A percentile compares a stretch with the other conserved stretches of the same genome.
phyloP scores from a whole-genome alignment of 208 protist genomes.

The Acanthamoeba polyphaga region DNA sequence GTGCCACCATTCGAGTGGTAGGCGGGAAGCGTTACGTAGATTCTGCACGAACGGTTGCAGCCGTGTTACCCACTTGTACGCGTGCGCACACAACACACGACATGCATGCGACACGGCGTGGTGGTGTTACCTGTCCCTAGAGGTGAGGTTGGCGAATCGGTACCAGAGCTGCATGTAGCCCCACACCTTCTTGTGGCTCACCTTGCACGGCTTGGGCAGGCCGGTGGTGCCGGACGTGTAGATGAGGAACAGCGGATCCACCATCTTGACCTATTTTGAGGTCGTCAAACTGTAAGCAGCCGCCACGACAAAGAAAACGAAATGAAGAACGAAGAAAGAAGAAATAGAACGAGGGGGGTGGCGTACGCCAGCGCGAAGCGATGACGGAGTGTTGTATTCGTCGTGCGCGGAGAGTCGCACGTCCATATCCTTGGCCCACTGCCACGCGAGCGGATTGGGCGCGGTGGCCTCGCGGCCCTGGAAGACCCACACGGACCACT shows the following conservation, averaged over 20 bases:
- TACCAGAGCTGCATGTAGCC: slow-evolving; percentile 46
- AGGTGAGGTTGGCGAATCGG: slow-evolving; percentile 11
- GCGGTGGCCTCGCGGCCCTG: neutral
- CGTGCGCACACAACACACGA: too few relatives aligned
- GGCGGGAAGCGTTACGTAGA: slow-evolving; percentile 92
- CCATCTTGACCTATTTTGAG: neutral
- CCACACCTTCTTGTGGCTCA: slow-evolving; percentile 87
- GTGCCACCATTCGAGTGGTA: slow-evolving; percentile 92
- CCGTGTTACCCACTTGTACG: neutral
- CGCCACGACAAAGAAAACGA: too few relatives aligned
- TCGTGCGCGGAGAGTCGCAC: slow-evolving; percentile 4
- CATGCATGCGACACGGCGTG: neutral
- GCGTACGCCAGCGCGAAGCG: neutral
- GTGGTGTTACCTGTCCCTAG: slow-evolving; percentile 73
- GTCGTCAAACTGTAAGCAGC: neutral
- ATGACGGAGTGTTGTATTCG: neutral
- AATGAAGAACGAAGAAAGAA: too few relatives aligned
- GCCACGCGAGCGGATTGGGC: neutral
- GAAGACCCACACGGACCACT: slow-evolving; percentile 19
- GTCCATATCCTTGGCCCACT: slow-evolving; percentile 16
- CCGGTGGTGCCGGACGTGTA: slow-evolving; percentile 94
- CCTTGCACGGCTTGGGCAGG: slow-evolving; percentile 91
- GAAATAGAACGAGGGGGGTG: too few relatives aligned
- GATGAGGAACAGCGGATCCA: slow-evolving; percentile 52
- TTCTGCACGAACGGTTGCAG: neutral